phyloP scores from a whole-genome alignment of 148 eudicot genomes.

The Rhododendron williamsianum region DNA sequence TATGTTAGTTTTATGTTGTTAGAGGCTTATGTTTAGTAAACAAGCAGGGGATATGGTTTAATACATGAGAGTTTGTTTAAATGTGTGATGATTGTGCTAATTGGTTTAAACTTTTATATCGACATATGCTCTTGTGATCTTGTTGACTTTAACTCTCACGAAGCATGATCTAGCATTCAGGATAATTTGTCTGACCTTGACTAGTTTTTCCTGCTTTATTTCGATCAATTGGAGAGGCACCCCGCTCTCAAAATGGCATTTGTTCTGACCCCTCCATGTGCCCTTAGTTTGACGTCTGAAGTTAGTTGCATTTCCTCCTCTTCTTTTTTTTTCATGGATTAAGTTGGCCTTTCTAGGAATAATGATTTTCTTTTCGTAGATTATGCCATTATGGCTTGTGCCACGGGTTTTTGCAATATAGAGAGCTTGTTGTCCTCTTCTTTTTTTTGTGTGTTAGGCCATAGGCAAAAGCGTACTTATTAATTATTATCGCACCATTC shows the following conservation, averaged over 20 bases:
- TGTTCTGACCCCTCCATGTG: background rate
- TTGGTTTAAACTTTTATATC: background rate
- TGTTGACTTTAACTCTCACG: background rate
- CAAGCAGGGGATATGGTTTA: background rate
- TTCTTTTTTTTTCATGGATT: background rate
- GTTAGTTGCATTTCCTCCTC: background rate
- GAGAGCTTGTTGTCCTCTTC: background rate
- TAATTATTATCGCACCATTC: background rate
- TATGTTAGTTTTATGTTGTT: background rate
- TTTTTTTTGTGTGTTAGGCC: background rate
- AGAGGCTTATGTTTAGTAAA: background rate
- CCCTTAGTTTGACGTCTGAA: background rate
- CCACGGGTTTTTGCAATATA: background rate
- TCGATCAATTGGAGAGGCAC: background rate
- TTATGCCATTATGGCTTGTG: background rate
- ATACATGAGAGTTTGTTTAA: background rate
- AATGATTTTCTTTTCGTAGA: background rate
- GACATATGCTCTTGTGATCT: background rate
- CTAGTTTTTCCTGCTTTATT: background rate
- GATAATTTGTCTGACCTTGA: background rate
- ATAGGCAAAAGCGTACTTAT: background rate
- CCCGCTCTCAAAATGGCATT: background rate
- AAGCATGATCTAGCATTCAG: background rate
- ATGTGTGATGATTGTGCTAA: background rate
- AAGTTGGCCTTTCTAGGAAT: background rate